Evolutionary conservation across 306 rosid genomes (phyloP), one percentile per base, ranked within the genome.

Genomic region (Castanopsis chinensis): DNA sequence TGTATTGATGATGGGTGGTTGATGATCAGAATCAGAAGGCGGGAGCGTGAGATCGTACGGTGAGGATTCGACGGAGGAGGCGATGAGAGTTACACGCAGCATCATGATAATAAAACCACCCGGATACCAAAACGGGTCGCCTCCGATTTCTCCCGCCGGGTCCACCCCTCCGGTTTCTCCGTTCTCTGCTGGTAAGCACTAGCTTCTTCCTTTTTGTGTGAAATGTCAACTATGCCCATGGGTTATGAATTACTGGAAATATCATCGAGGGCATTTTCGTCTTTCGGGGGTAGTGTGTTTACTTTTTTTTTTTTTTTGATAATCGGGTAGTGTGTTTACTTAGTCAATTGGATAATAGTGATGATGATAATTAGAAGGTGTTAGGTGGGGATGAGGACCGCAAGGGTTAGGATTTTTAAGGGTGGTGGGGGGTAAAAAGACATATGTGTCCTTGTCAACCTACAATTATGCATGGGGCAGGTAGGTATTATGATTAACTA

Each of bases 91-190:
- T 23, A 91, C 98, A 1, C 90, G 97, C 71, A 89, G 97, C 74
- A 93, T 93, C 74, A 93, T 90, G 98, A 91, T 93, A 78, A 82
- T 91, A 54, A 93, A 84, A 59, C 98, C 98, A 18, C 90, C 94
- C 0, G 95, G 93, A 1, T 88, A 87, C 76, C 91, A 84, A 75
- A 86, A 75, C 74, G 92, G 88, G 56, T 92, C 98, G 5, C 90
- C 97, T 23, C 97, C 97, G 52, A 70, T 78, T 3, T 93, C 98
- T 3, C 97, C 98, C 1, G 97, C 97, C 20, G 92, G 89, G n/a
- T 86, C 93, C 17, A 85, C 93, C 19, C 87, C 98, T 21, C 97
- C 98, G 69, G 84, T 81, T 6, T 93, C 98, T 59, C 98, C 98
- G 5, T 93, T 86, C 78, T 91, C 93, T n/a, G 95, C 97, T 93